Percentiles rank a stretch among this genome's conserved stretches.
These are phyloP conservation scores for Fusarium devonianum DNA, from an alignment of 2,329 filamentous ascomycete genomes.

Conservation along the genomic window DNA sequence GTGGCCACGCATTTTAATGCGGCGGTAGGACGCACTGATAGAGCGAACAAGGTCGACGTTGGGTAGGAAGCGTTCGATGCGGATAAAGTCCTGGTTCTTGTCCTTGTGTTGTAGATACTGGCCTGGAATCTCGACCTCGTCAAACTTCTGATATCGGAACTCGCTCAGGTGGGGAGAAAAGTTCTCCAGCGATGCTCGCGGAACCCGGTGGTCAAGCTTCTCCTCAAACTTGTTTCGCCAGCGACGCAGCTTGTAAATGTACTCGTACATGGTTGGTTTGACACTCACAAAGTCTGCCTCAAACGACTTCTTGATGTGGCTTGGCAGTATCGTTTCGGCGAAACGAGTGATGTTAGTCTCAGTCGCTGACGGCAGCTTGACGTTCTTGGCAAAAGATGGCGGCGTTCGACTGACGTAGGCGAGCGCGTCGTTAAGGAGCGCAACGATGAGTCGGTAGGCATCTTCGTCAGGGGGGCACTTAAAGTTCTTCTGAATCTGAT, in stretches of 20 bases:
- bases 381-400: slow-evolving; percentile 84
- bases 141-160: slow-evolving; percentile 97
- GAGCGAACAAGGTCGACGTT: slow-evolving; percentile 92
- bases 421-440: slow-evolving; percentile 91
- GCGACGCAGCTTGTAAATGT: slow-evolving; percentile 93
- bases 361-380: slow-evolving; percentile 87
- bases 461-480: slow-evolving; percentile 99
- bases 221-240: slow-evolving; percentile 99
- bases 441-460: slow-evolving; percentile 96
- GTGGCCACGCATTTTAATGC: slow-evolving; percentile 94
- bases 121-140: slow-evolving; percentile 96
- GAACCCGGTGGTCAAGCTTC: slow-evolving; percentile 85
- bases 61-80: slow-evolving; percentile 95
- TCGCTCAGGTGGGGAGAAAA: slow-evolving; percentile 94
- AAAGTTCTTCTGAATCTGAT: slow-evolving; percentile 98
- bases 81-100: slow-evolving; percentile 98
- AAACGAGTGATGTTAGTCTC: slow-evolving; percentile 98
- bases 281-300: slow-evolving; percentile 95
- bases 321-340: slow-evolving; percentile 91
- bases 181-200: slow-evolving; percentile 77
- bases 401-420: slow-evolving; percentile 92
- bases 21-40: slow-evolving; percentile 88
- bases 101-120: slow-evolving; percentile 98
- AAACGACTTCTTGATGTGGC: slow-evolving; percentile 94
- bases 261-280: slow-evolving; percentile 97